These are phyloP conservation scores for Curvularia hawaiiensis DNA, from an alignment of 2,329 filamentous ascomycete species.

Conservation along the genomic window DNA sequence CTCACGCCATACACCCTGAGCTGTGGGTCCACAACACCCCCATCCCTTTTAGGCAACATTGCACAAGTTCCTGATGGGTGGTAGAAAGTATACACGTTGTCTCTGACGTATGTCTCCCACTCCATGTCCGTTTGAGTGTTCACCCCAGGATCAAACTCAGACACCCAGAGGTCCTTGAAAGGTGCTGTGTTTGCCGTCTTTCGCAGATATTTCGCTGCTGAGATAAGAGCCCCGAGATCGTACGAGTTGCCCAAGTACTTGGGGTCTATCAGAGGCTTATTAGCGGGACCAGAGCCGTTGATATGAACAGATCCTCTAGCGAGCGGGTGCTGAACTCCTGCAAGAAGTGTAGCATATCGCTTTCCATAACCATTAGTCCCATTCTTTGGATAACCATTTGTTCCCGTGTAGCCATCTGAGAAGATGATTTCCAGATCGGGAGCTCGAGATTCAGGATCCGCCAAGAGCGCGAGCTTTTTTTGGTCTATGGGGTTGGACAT, in stretches of 20 bases:
- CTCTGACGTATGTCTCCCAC: slow-evolving; percentile 20
- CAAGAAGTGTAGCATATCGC: slow-evolving; percentile 36
- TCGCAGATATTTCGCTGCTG: slow-evolving; percentile 30
- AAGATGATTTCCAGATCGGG: slow-evolving; percentile 53
- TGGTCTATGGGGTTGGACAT: slow-evolving; percentile 19
- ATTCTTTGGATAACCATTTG: slow-evolving; percentile 37
- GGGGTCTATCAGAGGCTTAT: slow-evolving; percentile 27
- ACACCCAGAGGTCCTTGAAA: slow-evolving; percentile 34
- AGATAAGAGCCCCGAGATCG: slow-evolving; percentile 23
- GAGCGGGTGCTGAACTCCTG: slow-evolving; percentile 39
- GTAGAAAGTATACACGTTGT: slow-evolving; percentile 25
- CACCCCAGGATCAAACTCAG: slow-evolving; percentile 34
- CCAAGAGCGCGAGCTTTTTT: slow-evolving; percentile 41
- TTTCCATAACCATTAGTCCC: slow-evolving; percentile 29
- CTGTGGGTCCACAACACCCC: slow-evolving; percentile 25
- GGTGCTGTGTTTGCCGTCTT: slow-evolving; percentile 24
- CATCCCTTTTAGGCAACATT: slow-evolving; percentile 23
- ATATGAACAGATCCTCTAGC: slow-evolving; percentile 30
- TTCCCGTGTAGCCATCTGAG: slow-evolving; percentile 52
- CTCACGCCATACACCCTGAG: slow-evolving; percentile 30
- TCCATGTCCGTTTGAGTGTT: slow-evolving; percentile 28
- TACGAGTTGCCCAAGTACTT: slow-evolving; percentile 26
- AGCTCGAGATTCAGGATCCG: slow-evolving; percentile 31
- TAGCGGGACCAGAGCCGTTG: slow-evolving; percentile 15
- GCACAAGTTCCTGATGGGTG: slow-evolving; percentile 45